Base-by-base conservation (phyloP, 345 rosid species). In the Excoecaria cochinchinensis region DNA sequence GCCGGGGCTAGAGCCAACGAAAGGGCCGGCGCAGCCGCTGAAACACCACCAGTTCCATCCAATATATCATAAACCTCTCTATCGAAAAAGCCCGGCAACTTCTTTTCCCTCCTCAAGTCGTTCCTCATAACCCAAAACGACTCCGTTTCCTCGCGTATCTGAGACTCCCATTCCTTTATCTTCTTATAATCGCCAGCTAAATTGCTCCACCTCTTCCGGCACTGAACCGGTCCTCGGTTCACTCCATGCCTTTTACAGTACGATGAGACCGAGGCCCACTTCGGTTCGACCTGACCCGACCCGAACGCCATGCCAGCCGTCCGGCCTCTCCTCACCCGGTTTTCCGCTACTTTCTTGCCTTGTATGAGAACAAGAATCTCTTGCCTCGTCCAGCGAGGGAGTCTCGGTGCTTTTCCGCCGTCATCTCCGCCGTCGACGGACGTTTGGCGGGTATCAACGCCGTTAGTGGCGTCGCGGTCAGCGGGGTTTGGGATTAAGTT, bases 191-290 rank as follows among this genome's bases (percentile, higher is more conserved):
- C 99, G 25, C 99, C 99, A n/a, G 99, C 89, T 48, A 95, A 85
- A 77, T 95, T 95, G 78, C 98, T 95, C 98, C 98, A 95, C 75
- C 98, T 82, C 78, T 95, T 95, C 58, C 98, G 96, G 81, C 99
- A 95, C 95, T 95, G 99, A 24, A 95, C 92, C 24, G 99, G 99
- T 0, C 97, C 99, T 13, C 99, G 86, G 85, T 93, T 90, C 72
- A 93, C 99, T 0, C 98, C 98, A 81, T 95, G 97, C 53, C 92
- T 80, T 24, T 84, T 87, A 42, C 98, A 95, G 83, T 95, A 95
- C 12, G 97, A 88, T 1, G 98, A 95, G 1, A 95, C 97, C 5
- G 96, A 86, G 0, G 97, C 93, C 99, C 99, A 95, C 78, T 95
- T 95, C 0, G 99, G 92, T 81, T 95, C 99, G 69, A 87, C 76